A percentile compares a stretch with the other conserved stretches of the same genome.
Evolutionary conservation across 305 asterid genomes (phyloP).

Genomic region (Vinca major): DNA sequence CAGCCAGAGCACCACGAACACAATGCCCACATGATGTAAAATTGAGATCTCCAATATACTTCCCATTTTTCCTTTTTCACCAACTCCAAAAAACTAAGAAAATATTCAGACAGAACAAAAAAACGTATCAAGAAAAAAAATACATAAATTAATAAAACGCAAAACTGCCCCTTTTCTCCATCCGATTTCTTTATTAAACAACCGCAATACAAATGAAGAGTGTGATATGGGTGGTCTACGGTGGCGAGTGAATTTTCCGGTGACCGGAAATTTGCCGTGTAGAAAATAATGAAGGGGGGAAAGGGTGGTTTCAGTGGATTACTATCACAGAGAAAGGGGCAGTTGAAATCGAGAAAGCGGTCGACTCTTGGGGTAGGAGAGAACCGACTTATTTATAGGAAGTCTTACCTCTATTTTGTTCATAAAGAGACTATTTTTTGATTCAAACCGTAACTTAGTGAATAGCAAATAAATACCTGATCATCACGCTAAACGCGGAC

Average conservation of each 20-base stretch:
- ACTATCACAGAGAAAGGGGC: background rate
- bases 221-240: background rate
- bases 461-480: too few relatives aligned
- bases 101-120: background rate
- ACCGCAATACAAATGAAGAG: background rate
- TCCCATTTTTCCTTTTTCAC: conserved; percentile 2
- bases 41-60: conserved; percentile 11
- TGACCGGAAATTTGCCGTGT: background rate
- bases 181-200: background rate
- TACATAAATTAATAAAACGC: background rate
- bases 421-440: too few relatives aligned
- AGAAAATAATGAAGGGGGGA: background rate
- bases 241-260: background rate
- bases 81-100: background rate
- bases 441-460: too few relatives aligned
- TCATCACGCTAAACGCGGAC: too few relatives aligned
- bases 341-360: background rate
- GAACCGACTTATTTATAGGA: background rate
- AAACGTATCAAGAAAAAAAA: background rate
- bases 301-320: background rate
- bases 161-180: background rate
- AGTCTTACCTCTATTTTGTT: too few relatives aligned
- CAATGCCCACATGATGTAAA: conserved; percentile 16
- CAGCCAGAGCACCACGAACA: conserved; percentile 13
- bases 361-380: background rate